Evolutionary conservation across 2,329 filamentous ascomycete genomes (phyloP).

Genomic region (Talaromyces sp.): DNA sequence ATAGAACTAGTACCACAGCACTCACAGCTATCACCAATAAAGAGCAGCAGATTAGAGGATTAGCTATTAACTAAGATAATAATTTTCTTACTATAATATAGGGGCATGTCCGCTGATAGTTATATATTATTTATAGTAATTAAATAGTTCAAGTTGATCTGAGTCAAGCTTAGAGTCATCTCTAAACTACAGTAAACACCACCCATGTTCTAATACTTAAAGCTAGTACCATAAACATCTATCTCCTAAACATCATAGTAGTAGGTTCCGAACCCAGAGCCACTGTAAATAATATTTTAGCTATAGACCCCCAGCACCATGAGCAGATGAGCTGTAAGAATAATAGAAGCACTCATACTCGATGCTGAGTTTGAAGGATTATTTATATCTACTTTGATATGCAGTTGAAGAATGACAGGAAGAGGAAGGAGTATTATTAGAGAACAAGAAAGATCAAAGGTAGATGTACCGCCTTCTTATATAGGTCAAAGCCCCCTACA

Average conservation of each 20-base stretch:
- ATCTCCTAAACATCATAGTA: constrained; percentile 20
- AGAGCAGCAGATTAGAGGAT: constrained; percentile 17
- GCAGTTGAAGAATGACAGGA: not conserved
- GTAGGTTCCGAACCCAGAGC: constrained; percentile 19
- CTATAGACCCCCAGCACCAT: not conserved
- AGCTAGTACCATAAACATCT: constrained; percentile 17
- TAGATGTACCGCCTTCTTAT: too few relatives aligned
- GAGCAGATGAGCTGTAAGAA: constrained; percentile 10
- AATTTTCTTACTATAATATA: constrained; percentile 19
- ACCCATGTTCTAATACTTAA: constrained; percentile 10
- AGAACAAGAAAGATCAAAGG: too few relatives aligned
- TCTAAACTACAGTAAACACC: too few relatives aligned
- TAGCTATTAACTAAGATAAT: constrained; percentile 18
- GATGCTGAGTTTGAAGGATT: not conserved
- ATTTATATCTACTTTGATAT: not conserved
- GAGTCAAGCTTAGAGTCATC: too few relatives aligned
- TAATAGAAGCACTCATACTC: not conserved
- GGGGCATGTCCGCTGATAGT: not conserved
- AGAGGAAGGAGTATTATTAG: not conserved
- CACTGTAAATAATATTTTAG: not conserved
- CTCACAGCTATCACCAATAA: constrained; percentile 20
- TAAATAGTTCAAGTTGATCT: too few relatives aligned
- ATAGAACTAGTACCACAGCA: constrained; percentile 7
- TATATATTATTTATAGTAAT: too few relatives aligned
- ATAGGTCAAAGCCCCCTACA: too few relatives aligned